Percentiles rank a stretch among this genome's conserved stretches.
Evolutionary conservation across 768 basidiomycete species (phyloP).

Genomic region (Lactarius vividus): DNA sequence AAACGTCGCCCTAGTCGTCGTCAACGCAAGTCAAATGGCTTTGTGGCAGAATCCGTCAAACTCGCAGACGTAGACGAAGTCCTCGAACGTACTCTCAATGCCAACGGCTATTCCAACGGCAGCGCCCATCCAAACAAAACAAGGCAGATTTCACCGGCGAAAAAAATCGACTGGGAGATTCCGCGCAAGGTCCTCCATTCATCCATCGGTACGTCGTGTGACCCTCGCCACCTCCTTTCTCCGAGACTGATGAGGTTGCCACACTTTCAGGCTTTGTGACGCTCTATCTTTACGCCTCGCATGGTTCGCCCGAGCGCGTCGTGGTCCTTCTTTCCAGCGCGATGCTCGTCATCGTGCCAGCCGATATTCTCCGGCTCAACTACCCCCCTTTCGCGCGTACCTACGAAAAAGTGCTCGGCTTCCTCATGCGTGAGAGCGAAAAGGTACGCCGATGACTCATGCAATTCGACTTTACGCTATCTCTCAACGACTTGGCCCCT

Average conservation of each 20-base stretch:
- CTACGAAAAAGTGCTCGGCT: slow-evolving; percentile 72
- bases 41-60: slow-evolving; percentile 20
- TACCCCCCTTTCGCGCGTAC: slow-evolving; percentile 60
- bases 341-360: slow-evolving; percentile 65
- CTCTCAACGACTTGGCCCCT: not conserved
- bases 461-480: not conserved
- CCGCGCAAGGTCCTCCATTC: slow-evolving; percentile 86
- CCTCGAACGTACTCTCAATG: slow-evolving; percentile 21
- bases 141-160: slow-evolving; percentile 1
- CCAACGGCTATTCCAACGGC: slow-evolving; percentile 15
- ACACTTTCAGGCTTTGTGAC: slow-evolving; percentile 56
- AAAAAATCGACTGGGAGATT: slow-evolving; percentile 77
- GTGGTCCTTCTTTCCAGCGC: slow-evolving; percentile 61
- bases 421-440: slow-evolving; percentile 89
- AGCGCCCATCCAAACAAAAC: not conserved
- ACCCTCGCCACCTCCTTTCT: slow-evolving; percentile 5
- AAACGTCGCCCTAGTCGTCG: slow-evolving; percentile 27
- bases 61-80: slow-evolving; percentile 28
- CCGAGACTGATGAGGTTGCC: not conserved
- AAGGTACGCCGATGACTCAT: slow-evolving; percentile 44
- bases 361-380: slow-evolving; percentile 72
- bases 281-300: slow-evolving; percentile 52
- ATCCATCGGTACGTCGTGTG: slow-evolving; percentile 68
- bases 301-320: slow-evolving; percentile 50
- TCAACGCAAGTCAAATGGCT: slow-evolving; percentile 24